phyloP scores from a whole-genome alignment of 164 flowering plant genomes.

The Dillenia turbinata region DNA sequence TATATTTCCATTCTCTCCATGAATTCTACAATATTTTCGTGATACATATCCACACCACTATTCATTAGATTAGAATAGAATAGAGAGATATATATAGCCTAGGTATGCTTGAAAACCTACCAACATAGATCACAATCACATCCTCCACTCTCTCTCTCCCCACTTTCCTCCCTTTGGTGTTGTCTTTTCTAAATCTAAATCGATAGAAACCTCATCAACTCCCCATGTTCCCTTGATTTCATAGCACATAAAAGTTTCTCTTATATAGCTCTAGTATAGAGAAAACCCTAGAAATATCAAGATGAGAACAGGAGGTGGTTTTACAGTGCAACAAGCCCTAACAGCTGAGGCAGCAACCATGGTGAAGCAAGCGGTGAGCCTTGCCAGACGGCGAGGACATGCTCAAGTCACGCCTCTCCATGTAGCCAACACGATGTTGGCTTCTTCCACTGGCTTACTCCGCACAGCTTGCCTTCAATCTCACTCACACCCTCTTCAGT shows the following conservation, averaged over 20 bases:
- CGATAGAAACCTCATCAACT: slow-evolving; percentile 4
- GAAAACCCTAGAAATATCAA: slow-evolving; percentile 6
- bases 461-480: slow-evolving; percentile 84
- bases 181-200: slow-evolving; percentile 3
- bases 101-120: slow-evolving; percentile 8
- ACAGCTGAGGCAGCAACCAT: slow-evolving; percentile 72
- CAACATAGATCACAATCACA: not conserved
- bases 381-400: slow-evolving; percentile 82
- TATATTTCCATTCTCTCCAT: not conserved
- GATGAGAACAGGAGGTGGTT: slow-evolving; percentile 89
- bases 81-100: slow-evolving; percentile 1
- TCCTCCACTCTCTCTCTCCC: not conserved
- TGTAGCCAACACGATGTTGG: slow-evolving; percentile 92
- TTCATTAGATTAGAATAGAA: slow-evolving; percentile 1
- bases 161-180: not conserved
- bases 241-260: no score
- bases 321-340: slow-evolving; percentile 78
- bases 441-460: slow-evolving; percentile 59
- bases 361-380: slow-evolving; percentile 73
- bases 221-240: not conserved
- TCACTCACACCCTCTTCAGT: slow-evolving; percentile 92
- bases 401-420: slow-evolving; percentile 97
- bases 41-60: slow-evolving; percentile 9
- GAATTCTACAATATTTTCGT: slow-evolving; percentile 7
- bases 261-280: not conserved